Percentiles rank a stretch among this genome's conserved stretches.
Conservation (phyloP, 345 rosid genomes). For the Syzygium jambos region DNA sequence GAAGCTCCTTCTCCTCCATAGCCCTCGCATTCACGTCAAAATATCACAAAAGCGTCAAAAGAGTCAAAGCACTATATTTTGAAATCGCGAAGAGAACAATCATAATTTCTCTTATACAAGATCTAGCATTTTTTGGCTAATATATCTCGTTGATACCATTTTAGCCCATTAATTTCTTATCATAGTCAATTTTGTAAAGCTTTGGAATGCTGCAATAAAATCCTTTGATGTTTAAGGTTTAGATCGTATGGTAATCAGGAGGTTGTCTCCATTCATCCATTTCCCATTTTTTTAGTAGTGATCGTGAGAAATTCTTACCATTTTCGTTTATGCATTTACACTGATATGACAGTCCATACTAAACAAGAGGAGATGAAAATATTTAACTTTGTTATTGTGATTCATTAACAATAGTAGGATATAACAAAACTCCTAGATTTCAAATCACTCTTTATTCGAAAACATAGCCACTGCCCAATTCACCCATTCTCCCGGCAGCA, state of each 20-base stretch:
- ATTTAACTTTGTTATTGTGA: background rate
- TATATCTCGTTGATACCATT: background rate
- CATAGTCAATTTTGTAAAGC: background rate
- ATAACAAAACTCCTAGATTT: background rate
- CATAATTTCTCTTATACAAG: background rate
- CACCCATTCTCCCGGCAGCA: too few relatives aligned
- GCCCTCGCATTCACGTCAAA: background rate
- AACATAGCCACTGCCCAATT: background rate
- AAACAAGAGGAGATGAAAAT: background rate
- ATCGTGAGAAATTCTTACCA: background rate
- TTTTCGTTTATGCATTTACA: background rate
- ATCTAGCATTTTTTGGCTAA: background rate
- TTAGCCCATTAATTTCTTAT: background rate
- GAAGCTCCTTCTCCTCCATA: background rate
- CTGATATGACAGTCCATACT: background rate
- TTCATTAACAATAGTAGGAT: background rate
- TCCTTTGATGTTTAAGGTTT: background rate
- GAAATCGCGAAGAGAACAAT: background rate
- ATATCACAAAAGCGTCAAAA: background rate
- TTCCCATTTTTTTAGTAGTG: background rate
- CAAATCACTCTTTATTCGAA: background rate
- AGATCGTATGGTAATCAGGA: background rate
- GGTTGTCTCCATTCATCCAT: background rate
- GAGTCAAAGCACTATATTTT: background rate
- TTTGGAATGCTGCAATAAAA: background rate